Evolutionary conservation across 2,329 filamentous ascomycete genomes (phyloP), one percentile per base, ranked within the genome.

Genomic region (Thielaviopsis euricoi): DNA sequence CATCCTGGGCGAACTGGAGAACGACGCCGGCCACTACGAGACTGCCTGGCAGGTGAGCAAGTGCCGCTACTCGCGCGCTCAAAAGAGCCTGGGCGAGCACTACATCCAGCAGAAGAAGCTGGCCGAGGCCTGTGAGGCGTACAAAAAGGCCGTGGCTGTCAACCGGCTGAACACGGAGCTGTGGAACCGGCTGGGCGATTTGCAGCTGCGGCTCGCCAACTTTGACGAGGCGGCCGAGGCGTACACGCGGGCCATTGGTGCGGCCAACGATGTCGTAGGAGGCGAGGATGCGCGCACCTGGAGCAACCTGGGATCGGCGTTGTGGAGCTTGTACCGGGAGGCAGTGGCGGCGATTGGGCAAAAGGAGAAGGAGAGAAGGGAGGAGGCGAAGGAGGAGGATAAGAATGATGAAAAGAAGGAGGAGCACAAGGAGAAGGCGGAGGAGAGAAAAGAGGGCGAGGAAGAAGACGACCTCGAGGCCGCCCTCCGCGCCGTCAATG

Each of bases 121-220:
- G 66, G 67, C 75, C 22, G 80, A 82, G 62, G 89, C 91, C 0
- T 81, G 83, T 15, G 81, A 85, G 37, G 87, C 90, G 1, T 98
- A 95, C 69, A 75, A 75, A 52, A 81, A 86, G 60, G 89, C 89
- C 25, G 79, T 95, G 0, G 74, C 77, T 22, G 84, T 88, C 58
- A 95, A 94, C 67, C 80, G 87, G 15, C 75, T 95, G 46, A 91
- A 89, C 67, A 80, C 87, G 1, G 79, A 87, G 56, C 82, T 89
- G 58, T 98, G 93, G 93, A 89, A 89, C 66, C 83, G 90, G 0
- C 75, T 97, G 4, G 93, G 93, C 7, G 95, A 95, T 67, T 88
- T 94, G 56, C 81, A 85, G 63, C 77, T 98, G 21, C 83, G 91
- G 55, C 76, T 94, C 0, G 81, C 81, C 10, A 76, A 83, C 46